Evolutionary conservation across 192 early-diverging fungal genomes (phyloP), one percentile per base, ranked within the genome.

Genomic region (Coemansia sp.): DNA sequence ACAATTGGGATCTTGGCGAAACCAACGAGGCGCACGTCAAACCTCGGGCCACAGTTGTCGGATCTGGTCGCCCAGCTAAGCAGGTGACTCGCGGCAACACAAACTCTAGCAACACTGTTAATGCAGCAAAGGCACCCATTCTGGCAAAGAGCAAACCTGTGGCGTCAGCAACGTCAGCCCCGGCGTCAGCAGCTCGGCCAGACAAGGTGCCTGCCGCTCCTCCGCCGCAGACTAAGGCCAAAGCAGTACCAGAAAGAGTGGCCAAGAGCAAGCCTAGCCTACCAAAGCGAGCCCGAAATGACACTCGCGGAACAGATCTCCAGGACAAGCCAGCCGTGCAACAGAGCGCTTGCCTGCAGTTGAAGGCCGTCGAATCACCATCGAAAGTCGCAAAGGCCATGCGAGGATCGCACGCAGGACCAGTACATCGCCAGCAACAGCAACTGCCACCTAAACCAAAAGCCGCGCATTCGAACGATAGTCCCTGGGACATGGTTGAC

Each of bases 1-100:
- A 73, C 36, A 66, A 62, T 13, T 84, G 81, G 81, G 81, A 76
- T 41, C 60, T 84, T 6, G 73, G 58, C 10, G 58, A 62, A 24
- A 5, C 20, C 22, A 22, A 27, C 20, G 38, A 62, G n/a, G 20
- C 33, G 36, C 33, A 39, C 29, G 20, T 13, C 20, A 60, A 60
- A 20, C 39, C 61, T 24, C 38, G 3, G 9, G 20, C 38, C 2
- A 62, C 18, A 27, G 22, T 12, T 2, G 38, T 41, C 10, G 38
- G 38, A 41, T 41, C 39, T 9, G 39, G 20, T 13, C 38, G 18
- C 3, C 34, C 36, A 9, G 33, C 61, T 6, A 38, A 22, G 20
- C 38, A 22, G 33, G 22, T 24, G 8, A 22, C 20, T 11, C 39
- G 57, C 33, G 20, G 2, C 57, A n/a, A 16, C 31, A 18, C 18